phyloP scores from a whole-genome alignment of 768 basidiomycete species.

The Russula dissimulans region DNA sequence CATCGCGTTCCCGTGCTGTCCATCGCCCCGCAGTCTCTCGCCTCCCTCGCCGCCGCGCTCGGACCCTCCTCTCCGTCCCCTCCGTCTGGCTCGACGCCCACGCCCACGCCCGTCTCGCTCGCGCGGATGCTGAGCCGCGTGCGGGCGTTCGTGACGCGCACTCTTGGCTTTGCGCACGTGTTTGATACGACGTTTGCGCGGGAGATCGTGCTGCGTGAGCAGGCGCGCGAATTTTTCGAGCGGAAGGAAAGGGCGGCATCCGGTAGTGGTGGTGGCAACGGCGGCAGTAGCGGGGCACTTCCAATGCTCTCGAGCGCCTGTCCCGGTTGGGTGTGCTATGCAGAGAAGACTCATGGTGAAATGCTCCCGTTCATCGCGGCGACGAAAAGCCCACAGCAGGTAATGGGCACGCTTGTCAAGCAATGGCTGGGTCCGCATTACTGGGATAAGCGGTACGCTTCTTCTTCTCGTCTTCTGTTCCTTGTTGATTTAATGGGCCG shows the following conservation, averaged over 20 bases:
- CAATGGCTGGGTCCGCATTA: slow-evolving; percentile 58
- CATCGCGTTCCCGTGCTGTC: slow-evolving; percentile 65
- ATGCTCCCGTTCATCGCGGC: slow-evolving; percentile 84
- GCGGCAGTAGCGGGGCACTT: slow-evolving; percentile 31
- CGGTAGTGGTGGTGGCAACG: slow-evolving; percentile 15
- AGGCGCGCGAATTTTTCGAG: slow-evolving; percentile 72
- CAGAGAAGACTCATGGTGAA: slow-evolving; percentile 93
- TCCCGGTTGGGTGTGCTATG: slow-evolving; percentile 99
- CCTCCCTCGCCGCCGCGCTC: slow-evolving; percentile 63
- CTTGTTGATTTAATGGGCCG: background rate
- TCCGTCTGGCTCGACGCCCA: slow-evolving; percentile 28
- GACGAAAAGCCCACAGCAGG: slow-evolving; percentile 88
- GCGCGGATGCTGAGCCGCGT: slow-evolving; percentile 61
- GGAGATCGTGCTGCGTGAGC: slow-evolving; percentile 76
- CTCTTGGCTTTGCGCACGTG: slow-evolving; percentile 70
- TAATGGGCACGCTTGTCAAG: slow-evolving; percentile 92
- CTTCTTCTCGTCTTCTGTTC: background rate
- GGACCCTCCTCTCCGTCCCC: slow-evolving; percentile 35
- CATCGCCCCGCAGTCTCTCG: slow-evolving; percentile 82
- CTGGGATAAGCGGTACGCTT: slow-evolving; percentile 60
- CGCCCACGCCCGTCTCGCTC: slow-evolving; percentile 29
- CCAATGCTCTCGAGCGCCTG: slow-evolving; percentile 96
- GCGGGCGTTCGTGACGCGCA: slow-evolving; percentile 54
- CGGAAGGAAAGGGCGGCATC: slow-evolving; percentile 27
- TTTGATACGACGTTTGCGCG: slow-evolving; percentile 95